A percentile compares a stretch with the other conserved stretches of the same genome.
Evolutionary conservation across 495 filamentous ascomycete genomes (phyloP).

Genomic region (Cercophora scortea): DNA sequence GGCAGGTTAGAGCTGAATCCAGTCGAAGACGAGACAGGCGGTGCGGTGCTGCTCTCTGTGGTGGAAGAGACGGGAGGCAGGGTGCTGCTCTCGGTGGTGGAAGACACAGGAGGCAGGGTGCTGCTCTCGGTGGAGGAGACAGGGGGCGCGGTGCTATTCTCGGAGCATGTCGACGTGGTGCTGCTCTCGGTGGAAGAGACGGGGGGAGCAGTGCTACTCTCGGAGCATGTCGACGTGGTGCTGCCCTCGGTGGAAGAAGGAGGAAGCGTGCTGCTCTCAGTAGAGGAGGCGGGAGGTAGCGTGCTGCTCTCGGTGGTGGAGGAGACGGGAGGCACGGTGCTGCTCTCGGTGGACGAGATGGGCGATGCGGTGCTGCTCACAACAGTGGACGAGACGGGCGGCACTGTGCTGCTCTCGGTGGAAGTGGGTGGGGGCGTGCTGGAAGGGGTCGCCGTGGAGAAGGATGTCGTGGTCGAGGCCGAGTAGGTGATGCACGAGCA

Average conservation of each 20-base stretch:
- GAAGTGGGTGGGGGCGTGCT: neutral
- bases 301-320: too few species aligned
- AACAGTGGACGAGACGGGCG: neutral
- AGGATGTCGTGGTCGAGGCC: slow-evolving; percentile 8
- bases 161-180: slow-evolving; percentile 19
- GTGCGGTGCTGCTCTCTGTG: neutral
- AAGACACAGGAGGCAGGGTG: slow-evolving; percentile 15
- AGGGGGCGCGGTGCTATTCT: neutral
- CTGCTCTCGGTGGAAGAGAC: slow-evolving; percentile 3
- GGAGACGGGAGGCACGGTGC: slow-evolving; percentile 8
- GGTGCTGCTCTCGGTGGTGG: neutral
- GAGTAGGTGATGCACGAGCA: slow-evolving; percentile 32
- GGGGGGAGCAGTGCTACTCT: neutral
- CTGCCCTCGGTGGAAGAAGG: neutral
- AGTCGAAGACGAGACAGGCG: neutral
- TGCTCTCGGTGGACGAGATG: neutral
- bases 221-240: slow-evolving; percentile 15
- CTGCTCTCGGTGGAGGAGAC: slow-evolving; percentile 3
- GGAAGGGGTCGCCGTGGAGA: neutral
- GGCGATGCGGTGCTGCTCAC: neutral
- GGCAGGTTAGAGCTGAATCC: neutral
- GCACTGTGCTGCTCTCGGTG: neutral
- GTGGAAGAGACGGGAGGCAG: neutral
- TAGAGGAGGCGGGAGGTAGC: neutral
- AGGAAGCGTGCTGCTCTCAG: neutral